Evolutionary conservation across 148 eudicot species (phyloP), one percentile per base, ranked within the genome.

Genomic region (Chenopodium formosanum): DNA sequence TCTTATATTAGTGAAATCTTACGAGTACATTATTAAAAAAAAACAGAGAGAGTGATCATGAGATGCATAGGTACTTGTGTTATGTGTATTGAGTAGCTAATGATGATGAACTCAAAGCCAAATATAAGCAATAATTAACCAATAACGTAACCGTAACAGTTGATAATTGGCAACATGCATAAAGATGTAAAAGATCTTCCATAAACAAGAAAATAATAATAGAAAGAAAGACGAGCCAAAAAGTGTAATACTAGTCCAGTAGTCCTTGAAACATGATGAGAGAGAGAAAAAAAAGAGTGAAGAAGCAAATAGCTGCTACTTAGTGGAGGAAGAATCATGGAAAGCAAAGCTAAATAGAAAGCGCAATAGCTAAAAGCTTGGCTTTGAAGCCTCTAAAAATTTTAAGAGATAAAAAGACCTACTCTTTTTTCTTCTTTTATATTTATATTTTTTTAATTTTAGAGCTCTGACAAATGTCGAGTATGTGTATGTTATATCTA

Each of bases 291-390:
- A 40, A 73, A 3, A 25, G 58, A 73, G 56, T 1, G 20, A 74
- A 73, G n/a, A 58, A 7, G 23, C 22, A 4, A 31, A 3, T 56
- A 17, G 20, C 46, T 20, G 14, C 29, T 1, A 9, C 31, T 69
- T 40, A 85, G 87, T 85, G 87, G 84, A 62, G 73, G 73, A 44
- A 79, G 87, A 85, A 82, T 85, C 87, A 32, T 78, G 7, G 80
- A 82, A 82, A 82, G 85, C 47, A 47, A 81, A 70, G 69, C 74
- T 37, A 64, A 14, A 31, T 70, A 78, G 62, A 83, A 82, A 86
- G 83, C 73, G 78, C 88, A 83, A 73, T 82, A 70, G 29, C 80
- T 66, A 76, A 76, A 80, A 44, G 83, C 88, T 86, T 86, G 9
- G 12, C 76, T 65, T 77, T 71, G 44, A 86, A 86, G 83, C 81